These are phyloP conservation scores for Pyrus bretschneideri DNA, from an alignment of 306 rosid species.

Conservation along the genomic window DNA sequence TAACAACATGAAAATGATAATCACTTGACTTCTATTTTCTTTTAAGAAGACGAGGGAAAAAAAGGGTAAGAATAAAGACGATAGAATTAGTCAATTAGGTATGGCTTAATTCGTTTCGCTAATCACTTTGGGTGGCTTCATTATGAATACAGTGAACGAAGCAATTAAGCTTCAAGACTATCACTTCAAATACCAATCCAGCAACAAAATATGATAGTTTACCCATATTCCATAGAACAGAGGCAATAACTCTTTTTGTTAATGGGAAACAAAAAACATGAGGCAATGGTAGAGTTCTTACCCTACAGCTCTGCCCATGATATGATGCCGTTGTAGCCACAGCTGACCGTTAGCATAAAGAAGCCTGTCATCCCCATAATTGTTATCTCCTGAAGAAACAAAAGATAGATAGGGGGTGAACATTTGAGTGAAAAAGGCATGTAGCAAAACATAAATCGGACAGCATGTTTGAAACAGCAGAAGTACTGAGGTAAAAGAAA, in stretches of 20 bases:
- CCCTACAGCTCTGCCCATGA: constrained; percentile 98
- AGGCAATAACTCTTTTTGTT: background rate
- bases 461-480: background rate
- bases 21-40: background rate
- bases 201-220: background rate
- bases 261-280: background rate
- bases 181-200: background rate
- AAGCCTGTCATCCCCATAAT: constrained; percentile 82
- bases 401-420: background rate
- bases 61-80: background rate
- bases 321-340: constrained; percentile 87
- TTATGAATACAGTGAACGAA: background rate
- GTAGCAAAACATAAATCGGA: constrained; percentile 2
- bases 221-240: background rate
- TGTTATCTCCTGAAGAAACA: constrained; percentile 71
- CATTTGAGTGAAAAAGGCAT: background rate
- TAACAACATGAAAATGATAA: background rate
- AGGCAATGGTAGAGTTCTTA: constrained; percentile 18
- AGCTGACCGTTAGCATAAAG: constrained; percentile 90
- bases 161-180: background rate
- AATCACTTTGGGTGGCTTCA: background rate
- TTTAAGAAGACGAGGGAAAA: background rate
- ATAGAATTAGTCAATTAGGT: background rate
- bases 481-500: background rate
- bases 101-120: background rate